Evolutionary conservation across 2,329 filamentous ascomycete species (phyloP).

Genomic region (Fusarium sp.): DNA sequence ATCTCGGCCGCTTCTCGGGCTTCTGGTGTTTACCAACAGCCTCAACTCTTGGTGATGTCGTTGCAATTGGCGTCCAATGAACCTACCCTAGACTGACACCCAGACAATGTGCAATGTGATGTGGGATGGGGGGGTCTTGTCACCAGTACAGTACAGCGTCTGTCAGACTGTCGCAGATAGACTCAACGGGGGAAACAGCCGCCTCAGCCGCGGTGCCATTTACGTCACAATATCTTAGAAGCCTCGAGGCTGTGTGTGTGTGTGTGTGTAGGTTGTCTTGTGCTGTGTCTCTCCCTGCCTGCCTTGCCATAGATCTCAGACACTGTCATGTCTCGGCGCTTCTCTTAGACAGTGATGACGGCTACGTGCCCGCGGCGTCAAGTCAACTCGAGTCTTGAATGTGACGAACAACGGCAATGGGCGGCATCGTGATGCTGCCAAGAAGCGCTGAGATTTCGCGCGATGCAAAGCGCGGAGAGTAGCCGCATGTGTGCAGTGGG

Average conservation of each 20-base stretch:
- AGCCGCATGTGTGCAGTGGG: neutral
- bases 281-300: constrained; percentile 5
- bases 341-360: neutral
- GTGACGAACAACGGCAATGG: neutral
- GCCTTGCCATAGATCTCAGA: constrained; percentile 2
- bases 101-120: no score
- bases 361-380: neutral
- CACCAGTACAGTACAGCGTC: neutral
- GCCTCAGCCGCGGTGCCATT: constrained; percentile 15
- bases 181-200: constrained; percentile 4
- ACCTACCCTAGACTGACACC: constrained; percentile 22
- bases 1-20: constrained; percentile 4
- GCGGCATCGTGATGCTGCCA: constrained; percentile 21
- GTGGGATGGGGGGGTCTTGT: no score
- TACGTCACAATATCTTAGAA: constrained; percentile 24
- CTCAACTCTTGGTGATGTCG: neutral
- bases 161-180: constrained; percentile 10
- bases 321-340: constrained; percentile 17
- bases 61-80: neutral
- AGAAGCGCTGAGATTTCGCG: constrained; percentile 6
- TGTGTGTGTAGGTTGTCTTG: neutral
- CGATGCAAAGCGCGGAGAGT: constrained; percentile 4
- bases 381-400: neutral
- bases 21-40: neutral
- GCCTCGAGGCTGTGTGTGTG: neutral